Percentiles rank a stretch among this genome's conserved stretches.
phyloP scores from a whole-genome alignment of 2,329 filamentous ascomycete species.

The Parascedosporium putredinis region DNA sequence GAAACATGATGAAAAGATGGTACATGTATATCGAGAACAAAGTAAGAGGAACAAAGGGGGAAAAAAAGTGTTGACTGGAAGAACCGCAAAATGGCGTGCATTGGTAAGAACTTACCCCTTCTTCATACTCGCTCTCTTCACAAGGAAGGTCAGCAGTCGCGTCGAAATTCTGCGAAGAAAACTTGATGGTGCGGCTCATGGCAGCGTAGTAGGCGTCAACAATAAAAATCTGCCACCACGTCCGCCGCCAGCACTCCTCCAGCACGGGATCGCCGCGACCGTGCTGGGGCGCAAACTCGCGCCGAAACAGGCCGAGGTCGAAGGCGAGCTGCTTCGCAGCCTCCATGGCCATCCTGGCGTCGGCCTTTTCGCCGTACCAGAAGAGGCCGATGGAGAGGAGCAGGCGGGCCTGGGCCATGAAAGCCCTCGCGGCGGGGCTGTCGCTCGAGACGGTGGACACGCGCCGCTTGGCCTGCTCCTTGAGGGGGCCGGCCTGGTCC shows the following conservation, averaged over 20 bases:
- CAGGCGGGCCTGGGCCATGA: conserved; percentile 25
- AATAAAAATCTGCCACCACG: conserved; percentile 62
- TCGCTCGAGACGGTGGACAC: not conserved
- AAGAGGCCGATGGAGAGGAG: conserved; percentile 26
- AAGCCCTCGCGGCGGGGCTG: conserved; percentile 12
- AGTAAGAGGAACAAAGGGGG: not conserved
- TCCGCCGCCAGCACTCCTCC: conserved; percentile 54
- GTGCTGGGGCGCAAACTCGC: conserved; percentile 38
- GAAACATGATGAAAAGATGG: too few species aligned
- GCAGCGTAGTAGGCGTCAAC: conserved; percentile 40
- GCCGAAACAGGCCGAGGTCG: conserved; percentile 47
- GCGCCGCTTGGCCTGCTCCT: conserved; percentile 9
- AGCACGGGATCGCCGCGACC: conserved; percentile 33
- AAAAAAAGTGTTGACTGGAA: conserved; percentile 7
- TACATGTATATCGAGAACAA: too few species aligned
- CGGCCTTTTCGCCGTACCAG: conserved; percentile 18
- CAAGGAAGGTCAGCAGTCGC: conserved; percentile 52
- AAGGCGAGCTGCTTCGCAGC: conserved; percentile 48
- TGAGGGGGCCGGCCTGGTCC: conserved; percentile 8
- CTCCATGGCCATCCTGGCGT: conserved; percentile 22
- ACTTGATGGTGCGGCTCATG: conserved; percentile 18
- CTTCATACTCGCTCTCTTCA: conserved; percentile 46
- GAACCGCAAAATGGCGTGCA: not conserved
- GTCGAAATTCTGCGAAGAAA: conserved; percentile 26
- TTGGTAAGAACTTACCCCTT: conserved; percentile 22